These are phyloP conservation scores for Aspergillus caelatus DNA, from an alignment of 2,329 filamentous ascomycete species.

Conservation along the genomic window DNA sequence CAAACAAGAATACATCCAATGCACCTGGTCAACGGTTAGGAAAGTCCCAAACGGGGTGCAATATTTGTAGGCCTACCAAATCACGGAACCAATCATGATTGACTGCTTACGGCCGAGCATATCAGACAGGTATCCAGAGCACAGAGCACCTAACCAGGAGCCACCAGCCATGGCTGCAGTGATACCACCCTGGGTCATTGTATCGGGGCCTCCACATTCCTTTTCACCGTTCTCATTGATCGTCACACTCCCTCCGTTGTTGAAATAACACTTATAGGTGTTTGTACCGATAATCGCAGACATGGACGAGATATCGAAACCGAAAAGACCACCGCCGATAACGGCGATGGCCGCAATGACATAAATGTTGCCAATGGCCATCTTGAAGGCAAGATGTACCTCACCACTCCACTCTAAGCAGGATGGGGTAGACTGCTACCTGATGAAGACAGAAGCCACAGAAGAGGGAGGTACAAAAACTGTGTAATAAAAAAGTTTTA, in stretches of 20 bases:
- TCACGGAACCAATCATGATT: conserved; percentile 56
- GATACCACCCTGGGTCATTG: conserved; percentile 67
- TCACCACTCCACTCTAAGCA: conserved; percentile 7
- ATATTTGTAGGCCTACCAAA: conserved; percentile 45
- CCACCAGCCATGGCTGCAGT: conserved; percentile 75
- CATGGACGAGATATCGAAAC: conserved; percentile 80
- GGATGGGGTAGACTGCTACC: not conserved
- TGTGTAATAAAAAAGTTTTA: conserved; percentile 3
- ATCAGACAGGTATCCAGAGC: conserved; percentile 60
- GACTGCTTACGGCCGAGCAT: conserved; percentile 56
- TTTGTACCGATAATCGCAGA: conserved; percentile 67
- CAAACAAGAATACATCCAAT: conserved; percentile 64
- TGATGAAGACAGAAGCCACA: not conserved
- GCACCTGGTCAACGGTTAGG: conserved; percentile 37
- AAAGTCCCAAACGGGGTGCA: not conserved
- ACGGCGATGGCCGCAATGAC: conserved; percentile 61
- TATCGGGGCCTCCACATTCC: conserved; percentile 47
- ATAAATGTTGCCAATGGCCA: conserved; percentile 60
- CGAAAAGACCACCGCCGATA: conserved; percentile 71
- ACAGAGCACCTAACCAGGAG: conserved; percentile 65
- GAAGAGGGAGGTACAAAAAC: not conserved
- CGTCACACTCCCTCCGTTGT: conserved; percentile 50
- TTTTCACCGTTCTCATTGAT: conserved; percentile 24
- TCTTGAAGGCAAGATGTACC: conserved; percentile 21
- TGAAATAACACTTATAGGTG: conserved; percentile 73